A percentile compares a stretch with the other conserved stretches of the same genome.
Evolutionary conservation across 768 basidiomycete genomes (phyloP).

Genomic region (Boletus coccyginus): DNA sequence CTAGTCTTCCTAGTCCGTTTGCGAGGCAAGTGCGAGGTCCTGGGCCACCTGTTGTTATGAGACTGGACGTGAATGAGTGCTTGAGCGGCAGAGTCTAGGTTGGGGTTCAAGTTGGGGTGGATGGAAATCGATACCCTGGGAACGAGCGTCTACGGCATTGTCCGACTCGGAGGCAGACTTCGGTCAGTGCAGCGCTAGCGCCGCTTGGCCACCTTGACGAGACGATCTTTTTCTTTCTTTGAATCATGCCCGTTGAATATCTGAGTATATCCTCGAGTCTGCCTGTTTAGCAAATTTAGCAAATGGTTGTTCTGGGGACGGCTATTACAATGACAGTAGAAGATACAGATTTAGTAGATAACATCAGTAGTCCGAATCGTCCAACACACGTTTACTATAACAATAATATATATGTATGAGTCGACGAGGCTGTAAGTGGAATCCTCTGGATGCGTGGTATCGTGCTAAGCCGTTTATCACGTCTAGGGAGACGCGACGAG

Average conservation of each 20-base stretch:
- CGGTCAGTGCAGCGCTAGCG: constrained; percentile 18
- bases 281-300: too few species aligned
- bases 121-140: neutral
- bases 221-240: neutral
- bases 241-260: neutral
- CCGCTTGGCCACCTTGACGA: too few species aligned
- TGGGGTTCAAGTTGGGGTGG: neutral
- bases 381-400: too few species aligned
- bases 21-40: neutral
- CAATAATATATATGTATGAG: neutral
- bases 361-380: too few species aligned
- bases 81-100: too few species aligned
- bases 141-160: neutral
- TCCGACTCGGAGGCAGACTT: constrained; percentile 13
- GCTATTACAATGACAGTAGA: neutral
- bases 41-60: neutral
- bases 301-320: too few species aligned
- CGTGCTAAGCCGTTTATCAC: neutral
- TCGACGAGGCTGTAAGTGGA: neutral
- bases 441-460: neutral
- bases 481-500: neutral
- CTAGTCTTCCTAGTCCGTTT: neutral
- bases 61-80: too few species aligned
- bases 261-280: too few species aligned
- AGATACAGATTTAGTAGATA: neutral